phyloP scores from a whole-genome alignment of 345 rosid species.

The Dimocarpus longan region DNA sequence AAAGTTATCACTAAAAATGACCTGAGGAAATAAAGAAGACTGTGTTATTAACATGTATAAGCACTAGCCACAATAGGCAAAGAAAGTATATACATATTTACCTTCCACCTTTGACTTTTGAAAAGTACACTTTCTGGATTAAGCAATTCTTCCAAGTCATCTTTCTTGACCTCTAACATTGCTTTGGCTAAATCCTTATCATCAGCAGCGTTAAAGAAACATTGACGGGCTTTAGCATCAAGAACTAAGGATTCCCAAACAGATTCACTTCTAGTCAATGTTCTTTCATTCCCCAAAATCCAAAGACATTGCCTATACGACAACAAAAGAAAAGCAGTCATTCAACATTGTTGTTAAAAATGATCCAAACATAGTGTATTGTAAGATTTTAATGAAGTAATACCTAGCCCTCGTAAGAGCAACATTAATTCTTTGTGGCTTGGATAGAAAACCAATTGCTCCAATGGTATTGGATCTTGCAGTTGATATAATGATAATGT shows the following conservation, averaged over 20 bases:
- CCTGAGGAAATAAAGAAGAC: constrained; percentile 25
- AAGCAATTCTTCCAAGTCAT: constrained; percentile 45
- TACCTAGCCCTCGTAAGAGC: constrained; percentile 11
- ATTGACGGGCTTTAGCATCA: constrained; percentile 36
- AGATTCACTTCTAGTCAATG: constrained; percentile 2
- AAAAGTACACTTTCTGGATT: constrained; percentile 33
- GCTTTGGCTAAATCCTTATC: constrained; percentile 38
- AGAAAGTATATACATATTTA: constrained; percentile 8
- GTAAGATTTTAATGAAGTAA: neutral
- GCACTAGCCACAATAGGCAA: neutral
- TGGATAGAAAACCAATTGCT: neutral
- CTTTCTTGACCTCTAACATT: constrained; percentile 40
- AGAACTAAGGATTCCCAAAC: constrained; percentile 36
- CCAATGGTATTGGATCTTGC: neutral
- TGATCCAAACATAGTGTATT: neutral
- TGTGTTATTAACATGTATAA: neutral
- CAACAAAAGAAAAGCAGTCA: neutral
- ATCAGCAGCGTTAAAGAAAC: constrained; percentile 30
- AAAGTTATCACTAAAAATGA: constrained; percentile 48
- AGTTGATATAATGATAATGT: constrained; percentile 1
- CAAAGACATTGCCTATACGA: neutral
- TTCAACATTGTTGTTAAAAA: neutral
- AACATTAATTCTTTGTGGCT: neutral
- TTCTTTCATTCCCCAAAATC: neutral
- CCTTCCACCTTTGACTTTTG: constrained; percentile 51